Evolutionary conservation across 148 eudicot genomes (phyloP), one percentile per base, ranked within the genome.

Genomic region (Beta vulgaris): DNA sequence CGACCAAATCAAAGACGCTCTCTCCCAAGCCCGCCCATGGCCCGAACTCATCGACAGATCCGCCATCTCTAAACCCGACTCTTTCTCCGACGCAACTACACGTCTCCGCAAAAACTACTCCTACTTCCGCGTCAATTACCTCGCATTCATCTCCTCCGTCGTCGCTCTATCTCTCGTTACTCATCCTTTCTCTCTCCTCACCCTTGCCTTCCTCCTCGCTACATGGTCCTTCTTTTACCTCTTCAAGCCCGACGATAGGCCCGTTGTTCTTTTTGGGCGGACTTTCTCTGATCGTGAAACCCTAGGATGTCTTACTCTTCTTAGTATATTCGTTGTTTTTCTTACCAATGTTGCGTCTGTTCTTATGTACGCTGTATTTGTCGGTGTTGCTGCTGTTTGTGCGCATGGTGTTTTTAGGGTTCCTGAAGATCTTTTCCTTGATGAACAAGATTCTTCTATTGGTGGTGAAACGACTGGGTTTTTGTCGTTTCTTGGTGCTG

Each of bases 161-260:
- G 84, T 91, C 74, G 89, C 87, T 2, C 11, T 90, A 64, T 93
- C 98, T 10, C 95, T 93, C 76, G 39, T 91, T 43, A 81, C 97
- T 64, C 85, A 93, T 73, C 98, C 98, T 5, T 79, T 90, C 82
- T 90, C 97, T 10, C 93, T 93, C 65, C 37, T 93, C 78, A 58
- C 85, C 80, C 90, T 91, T 55, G 70, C 83, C 19, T 81, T 76
- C 44, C 90, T 93, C 72, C 84, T 91, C 51, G 85, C 90, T 61
- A 82, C 97, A 28, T 93, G 98, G 98, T 74, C 87, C 49, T 93
- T 91, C 84, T 86, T 88, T 36, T 93, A 93, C 90, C 87, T 93
- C 82, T 91, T 93, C 90, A 88, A 93, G 36, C 84, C 91, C 73
- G 81, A 91, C 14, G 97, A 93, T 78, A 93, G 84, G 4, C 97